Percentiles rank a stretch among this genome's conserved stretches.
These are phyloP conservation scores for Lachnellula willkommii DNA, from an alignment of 2,329 filamentous ascomycete genomes.

Conservation along the genomic window DNA sequence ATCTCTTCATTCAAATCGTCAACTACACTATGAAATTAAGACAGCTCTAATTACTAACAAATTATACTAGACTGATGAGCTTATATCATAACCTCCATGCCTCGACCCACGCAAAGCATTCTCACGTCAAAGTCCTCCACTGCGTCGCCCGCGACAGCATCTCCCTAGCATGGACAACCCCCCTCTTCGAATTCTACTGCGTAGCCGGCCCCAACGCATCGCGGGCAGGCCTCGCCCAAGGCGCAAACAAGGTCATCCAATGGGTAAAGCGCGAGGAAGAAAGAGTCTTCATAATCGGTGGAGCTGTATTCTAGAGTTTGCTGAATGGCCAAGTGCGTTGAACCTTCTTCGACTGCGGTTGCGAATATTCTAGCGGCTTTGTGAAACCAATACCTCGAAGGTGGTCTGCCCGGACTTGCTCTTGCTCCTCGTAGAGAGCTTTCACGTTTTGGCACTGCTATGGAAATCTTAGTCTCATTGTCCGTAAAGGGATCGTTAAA, in stretches of 20 bases:
- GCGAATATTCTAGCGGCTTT: background rate
- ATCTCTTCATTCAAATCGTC: background rate
- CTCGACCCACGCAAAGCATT: conserved; percentile 75
- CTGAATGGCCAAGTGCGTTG: background rate
- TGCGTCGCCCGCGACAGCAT: conserved; percentile 68
- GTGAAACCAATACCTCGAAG: background rate
- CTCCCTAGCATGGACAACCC: conserved; percentile 84
- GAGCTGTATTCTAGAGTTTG: conserved; percentile 64
- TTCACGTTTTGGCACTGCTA: background rate
- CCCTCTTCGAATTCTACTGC: conserved; percentile 89
- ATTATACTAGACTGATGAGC: conserved; percentile 59
- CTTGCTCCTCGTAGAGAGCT: background rate
- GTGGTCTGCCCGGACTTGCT: background rate
- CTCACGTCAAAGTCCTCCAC: conserved; percentile 82
- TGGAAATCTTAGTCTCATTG: background rate
- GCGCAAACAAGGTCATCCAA: conserved; percentile 81
- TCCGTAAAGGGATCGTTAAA: background rate
- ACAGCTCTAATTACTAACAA: conserved; percentile 3
- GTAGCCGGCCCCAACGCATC: conserved; percentile 73
- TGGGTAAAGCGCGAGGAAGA: conserved; percentile 93
- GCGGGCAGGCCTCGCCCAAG: conserved; percentile 66
- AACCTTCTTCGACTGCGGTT: background rate
- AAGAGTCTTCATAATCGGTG: conserved; percentile 91
- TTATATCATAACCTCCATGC: conserved; percentile 83
- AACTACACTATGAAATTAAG: background rate